Evolutionary conservation across 192 early-diverging fungal genomes (phyloP), one percentile per base, ranked within the genome.

Genomic region (Geranomyces variabilis): DNA sequence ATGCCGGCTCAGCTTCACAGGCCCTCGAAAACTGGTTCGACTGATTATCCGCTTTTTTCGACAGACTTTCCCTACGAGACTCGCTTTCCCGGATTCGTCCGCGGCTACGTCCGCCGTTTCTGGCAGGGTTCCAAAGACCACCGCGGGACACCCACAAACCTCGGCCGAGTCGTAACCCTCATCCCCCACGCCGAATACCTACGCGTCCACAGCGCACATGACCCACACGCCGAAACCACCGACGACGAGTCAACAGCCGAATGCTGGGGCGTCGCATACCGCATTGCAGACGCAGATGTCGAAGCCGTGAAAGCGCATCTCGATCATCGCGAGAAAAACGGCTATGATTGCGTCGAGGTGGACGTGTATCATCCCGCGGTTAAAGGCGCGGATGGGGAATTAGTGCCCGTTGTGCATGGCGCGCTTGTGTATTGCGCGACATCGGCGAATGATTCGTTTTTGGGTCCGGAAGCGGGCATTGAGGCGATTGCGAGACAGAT

Each of bases 241-340:
- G 41, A 22, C 14, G 33, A 43, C 9, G 67, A 58, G 10, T 3
- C 36, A 3, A 15, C 2, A n/a, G 68, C 53, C 71, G 77, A 75
- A 79, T 60, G 75, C 51, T 80, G 93, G 92, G 94, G 93, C 45
- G 81, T 94, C 26, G 93, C 92, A 0, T 95, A 91, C 76, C 91
- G 89, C 70, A 89, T 97, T 5, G 77, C 85, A 24, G 76, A 80
- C 30, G 80, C 77, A 30, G 83, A 90, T 56, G 89, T 89, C 22
- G 83, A 81, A 64, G 73, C 77, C 19, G 93, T 94, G 7, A 81
- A 83, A 34, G 81, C 79, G 22, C 92, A 95, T 49, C 74, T 97
- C 55, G 93, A 95, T 64, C 87, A 92, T 74, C 82, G 95, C 30
- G 95, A 97, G 83, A 95, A 93, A 84, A 91, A 93, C 70, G 95